Conservation (phyloP, 2,329 filamentous ascomycete genomes). For the Pseudofabraea citricarpa region DNA sequence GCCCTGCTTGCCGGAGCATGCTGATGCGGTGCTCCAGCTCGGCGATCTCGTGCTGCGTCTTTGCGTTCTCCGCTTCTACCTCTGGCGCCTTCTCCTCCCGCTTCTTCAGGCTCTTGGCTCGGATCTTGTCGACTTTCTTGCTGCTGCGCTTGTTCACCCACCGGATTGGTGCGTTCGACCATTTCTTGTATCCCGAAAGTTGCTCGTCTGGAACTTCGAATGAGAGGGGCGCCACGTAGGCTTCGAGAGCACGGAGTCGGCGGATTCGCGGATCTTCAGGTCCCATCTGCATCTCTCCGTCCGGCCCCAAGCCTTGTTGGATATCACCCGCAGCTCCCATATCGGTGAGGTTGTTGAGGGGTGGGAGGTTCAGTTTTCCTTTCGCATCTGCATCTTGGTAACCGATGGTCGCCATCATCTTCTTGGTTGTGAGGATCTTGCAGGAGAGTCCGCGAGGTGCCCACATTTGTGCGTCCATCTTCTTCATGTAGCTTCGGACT, state of each 20-base stretch:
- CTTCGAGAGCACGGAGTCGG: conserved; percentile 14
- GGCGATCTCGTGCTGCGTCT: conserved; percentile 5
- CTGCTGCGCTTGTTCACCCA: conserved; percentile 14
- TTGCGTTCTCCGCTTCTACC: conserved; percentile 1
- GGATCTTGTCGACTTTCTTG: conserved; percentile 6
- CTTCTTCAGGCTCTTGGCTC: conserved; percentile 5
- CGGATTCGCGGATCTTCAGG: conserved; percentile 15
- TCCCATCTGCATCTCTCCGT: conserved; percentile 1
- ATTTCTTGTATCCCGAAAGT: conserved; percentile 9
- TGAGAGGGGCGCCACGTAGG: conserved; percentile 16
- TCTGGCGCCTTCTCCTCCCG: conserved; percentile 1
- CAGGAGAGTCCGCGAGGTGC: conserved; percentile 8
- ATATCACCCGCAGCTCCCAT: conserved; percentile 2
- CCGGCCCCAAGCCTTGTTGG: not conserved
- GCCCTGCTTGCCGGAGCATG: not conserved
- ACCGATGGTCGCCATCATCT: conserved; percentile 14
- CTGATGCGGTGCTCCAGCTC: conserved; percentile 7
- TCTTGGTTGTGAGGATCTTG: conserved; percentile 15
- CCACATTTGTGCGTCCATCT: conserved; percentile 7
- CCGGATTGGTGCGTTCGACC: conserved; percentile 14
- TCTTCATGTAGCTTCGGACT: conserved; percentile 13
- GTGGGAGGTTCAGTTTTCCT: conserved; percentile 12
- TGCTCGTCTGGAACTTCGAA: conserved; percentile 15
- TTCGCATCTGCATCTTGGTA: conserved; percentile 10
- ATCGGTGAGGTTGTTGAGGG: conserved; percentile 8